Percentiles rank a stretch among this genome's conserved stretches.
phyloP scores from a whole-genome alignment of 2,329 filamentous ascomycete genomes.

The Aspergillus proliferans region DNA sequence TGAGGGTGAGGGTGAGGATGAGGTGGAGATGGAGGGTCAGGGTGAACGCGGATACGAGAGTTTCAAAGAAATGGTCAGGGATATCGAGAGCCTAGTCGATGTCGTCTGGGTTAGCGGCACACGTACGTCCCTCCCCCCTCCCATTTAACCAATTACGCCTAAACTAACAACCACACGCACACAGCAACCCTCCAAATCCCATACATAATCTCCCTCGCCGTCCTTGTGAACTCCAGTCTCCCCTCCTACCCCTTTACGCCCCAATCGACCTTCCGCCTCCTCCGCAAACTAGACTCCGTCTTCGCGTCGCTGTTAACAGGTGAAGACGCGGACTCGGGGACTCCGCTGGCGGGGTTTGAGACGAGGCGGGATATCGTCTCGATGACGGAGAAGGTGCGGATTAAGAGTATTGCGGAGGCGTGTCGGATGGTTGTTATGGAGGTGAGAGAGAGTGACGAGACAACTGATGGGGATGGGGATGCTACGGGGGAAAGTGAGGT shows the following conservation, averaged over 20 bases:
- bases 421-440: conserved; percentile 66
- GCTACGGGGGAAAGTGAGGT: conserved; percentile 26
- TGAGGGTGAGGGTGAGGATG: not conserved
- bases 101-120: conserved; percentile 83
- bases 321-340: conserved; percentile 58
- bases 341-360: conserved; percentile 65
- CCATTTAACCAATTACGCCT: not conserved
- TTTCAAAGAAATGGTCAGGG: conserved; percentile 65
- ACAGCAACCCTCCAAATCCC: conserved; percentile 73
- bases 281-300: conserved; percentile 75
- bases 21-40: not conserved
- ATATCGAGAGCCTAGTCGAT: conserved; percentile 69
- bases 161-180: not conserved
- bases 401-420: conserved; percentile 72
- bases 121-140: conserved; percentile 50
- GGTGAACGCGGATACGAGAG: conserved; percentile 48
- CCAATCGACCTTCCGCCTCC: conserved; percentile 60
- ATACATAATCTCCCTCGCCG: conserved; percentile 71
- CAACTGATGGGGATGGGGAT: conserved; percentile 32
- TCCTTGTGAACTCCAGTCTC: conserved; percentile 66
- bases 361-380: conserved; percentile 50
- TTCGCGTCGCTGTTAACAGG: conserved; percentile 71
- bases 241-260: conserved; percentile 64
- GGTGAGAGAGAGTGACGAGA: conserved; percentile 46
- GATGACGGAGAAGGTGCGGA: conserved; percentile 81